Evolutionary conservation across 1,139 yeast genomes (phyloP), one percentile per base, ranked within the genome.

Genomic region (Lodderomyces theae): DNA sequence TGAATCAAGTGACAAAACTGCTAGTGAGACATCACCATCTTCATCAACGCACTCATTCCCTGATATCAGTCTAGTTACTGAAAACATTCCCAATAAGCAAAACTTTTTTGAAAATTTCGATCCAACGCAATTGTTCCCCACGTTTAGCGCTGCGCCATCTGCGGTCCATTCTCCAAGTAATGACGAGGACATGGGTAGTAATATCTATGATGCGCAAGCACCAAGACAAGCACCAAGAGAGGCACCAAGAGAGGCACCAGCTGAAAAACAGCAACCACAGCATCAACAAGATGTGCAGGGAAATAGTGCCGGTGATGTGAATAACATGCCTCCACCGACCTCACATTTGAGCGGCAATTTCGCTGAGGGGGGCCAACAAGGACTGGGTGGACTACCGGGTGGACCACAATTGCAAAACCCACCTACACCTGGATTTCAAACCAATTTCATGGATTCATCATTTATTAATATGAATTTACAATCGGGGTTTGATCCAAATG

Each of bases 61-160:
- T 0, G 76, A 71, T 39, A 69, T 72, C 28, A 65, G 72, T 3
- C 61, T 72, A 51, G 78, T 72, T 5, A 72, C 78, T 1, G 78
- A 72, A 46, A 63, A 57, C 35, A 53, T 69, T 46, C 74, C 74
- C 6, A 57, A 69, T 15, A 66, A 63, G 43, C 64, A 59, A 37
- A 65, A 66, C 43, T 72, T 72, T 49, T 64, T 69, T 48, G 75
- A 70, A 38, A 71, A 71, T 51, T 72, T 72, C 49, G 75, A 72
- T 46, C 77, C 78, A 10, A 65, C 75, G 1, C 78, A 74, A 49
- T 66, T 74, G 51, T 74, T 74, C 48, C 78, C 78, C 12, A 69
- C 60, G 29, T 51, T 49, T 37, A 67, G 74, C 47, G 47, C 57
- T 19, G 72, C 74, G 2, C 63, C 68, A 9, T 66, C 73, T 1